Evolutionary conservation across 345 rosid genomes (phyloP).

Genomic region (Brassica carinata): DNA sequence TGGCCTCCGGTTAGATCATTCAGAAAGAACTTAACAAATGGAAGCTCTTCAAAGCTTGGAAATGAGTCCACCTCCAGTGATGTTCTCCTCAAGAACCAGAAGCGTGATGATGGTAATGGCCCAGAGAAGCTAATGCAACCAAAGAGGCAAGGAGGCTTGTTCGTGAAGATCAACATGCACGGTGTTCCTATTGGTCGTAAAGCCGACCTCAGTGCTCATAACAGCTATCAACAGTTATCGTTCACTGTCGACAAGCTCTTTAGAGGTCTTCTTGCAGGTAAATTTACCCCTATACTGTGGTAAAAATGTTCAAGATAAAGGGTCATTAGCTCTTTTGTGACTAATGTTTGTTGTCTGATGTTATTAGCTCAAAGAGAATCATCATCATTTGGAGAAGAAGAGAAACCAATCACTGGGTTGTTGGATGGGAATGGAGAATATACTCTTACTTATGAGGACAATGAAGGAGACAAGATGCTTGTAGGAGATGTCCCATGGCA

Average conservation of each 20-base stretch:
- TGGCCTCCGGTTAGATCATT: constrained; percentile 98
- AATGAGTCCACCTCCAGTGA: constrained; percentile 50
- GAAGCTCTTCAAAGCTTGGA: constrained; percentile 61
- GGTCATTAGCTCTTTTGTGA: not conserved
- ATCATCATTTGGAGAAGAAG: constrained; percentile 61
- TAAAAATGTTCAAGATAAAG: not conserved
- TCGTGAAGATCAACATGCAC: constrained; percentile 96
- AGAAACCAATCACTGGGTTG: constrained; percentile 62
- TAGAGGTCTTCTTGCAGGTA: constrained; percentile 94
- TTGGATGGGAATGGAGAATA: constrained; percentile 90
- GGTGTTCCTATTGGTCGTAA: constrained; percentile 98
- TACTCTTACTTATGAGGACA: constrained; percentile 94
- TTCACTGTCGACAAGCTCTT: constrained; percentile 92
- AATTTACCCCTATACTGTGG: not conserved
- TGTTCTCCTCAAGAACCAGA: constrained; percentile 40
- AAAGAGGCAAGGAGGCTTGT: constrained; percentile 51
- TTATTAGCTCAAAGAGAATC: constrained; percentile 78
- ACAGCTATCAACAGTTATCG: constrained; percentile 82
- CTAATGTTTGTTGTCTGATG: not conserved
- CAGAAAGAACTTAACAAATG: constrained; percentile 79
- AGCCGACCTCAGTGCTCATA: constrained; percentile 80
- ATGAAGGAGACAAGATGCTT: constrained; percentile 99
- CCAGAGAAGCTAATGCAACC: constrained; percentile 3
- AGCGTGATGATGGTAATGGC: constrained; percentile 33
- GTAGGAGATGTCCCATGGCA: constrained; percentile 99